These are phyloP conservation scores for Mercurialis annua DNA, from an alignment of 345 rosid genomes.

Conservation along the genomic window DNA sequence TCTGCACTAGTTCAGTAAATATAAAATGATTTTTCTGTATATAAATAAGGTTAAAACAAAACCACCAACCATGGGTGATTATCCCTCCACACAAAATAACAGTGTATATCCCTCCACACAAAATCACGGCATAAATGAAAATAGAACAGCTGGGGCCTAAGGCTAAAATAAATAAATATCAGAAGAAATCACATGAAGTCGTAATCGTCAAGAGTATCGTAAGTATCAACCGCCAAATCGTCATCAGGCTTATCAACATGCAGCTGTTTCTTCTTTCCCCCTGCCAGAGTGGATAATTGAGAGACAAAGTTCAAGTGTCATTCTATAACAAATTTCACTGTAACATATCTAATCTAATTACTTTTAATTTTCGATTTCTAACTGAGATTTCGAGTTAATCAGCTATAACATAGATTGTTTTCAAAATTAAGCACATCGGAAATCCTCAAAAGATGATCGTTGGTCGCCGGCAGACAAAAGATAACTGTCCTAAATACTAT, in stretches of 20 bases:
- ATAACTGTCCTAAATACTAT: too few species aligned
- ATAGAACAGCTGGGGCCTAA: constrained; percentile 1
- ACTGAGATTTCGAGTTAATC: too few species aligned
- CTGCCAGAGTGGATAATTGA: constrained; percentile 21
- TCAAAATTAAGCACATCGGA: too few species aligned
- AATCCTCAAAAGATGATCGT: too few species aligned
- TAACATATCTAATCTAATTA: too few species aligned
- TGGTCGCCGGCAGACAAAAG: too few species aligned
- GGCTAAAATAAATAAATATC: constrained; percentile 1
- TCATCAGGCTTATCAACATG: constrained; percentile 72
- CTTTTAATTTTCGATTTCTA: too few species aligned
- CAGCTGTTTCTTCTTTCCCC: constrained; percentile 83
- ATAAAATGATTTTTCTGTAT: neutral
- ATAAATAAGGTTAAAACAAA: neutral
- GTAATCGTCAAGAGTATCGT: constrained; percentile 62
- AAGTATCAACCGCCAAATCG: constrained; percentile 50
- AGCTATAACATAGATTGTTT: too few species aligned
- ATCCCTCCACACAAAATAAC: neutral
- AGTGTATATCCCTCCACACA: neutral
- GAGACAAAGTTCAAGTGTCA: too few species aligned
- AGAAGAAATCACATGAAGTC: constrained; percentile 71
- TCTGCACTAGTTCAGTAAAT: neutral
- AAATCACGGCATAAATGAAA: constrained; percentile 6
- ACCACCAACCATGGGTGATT: constrained; percentile 3
- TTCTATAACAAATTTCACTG: too few species aligned